phyloP scores from a whole-genome alignment of 805 yeast genomes.

The Metschnikowia noctiluminum region DNA sequence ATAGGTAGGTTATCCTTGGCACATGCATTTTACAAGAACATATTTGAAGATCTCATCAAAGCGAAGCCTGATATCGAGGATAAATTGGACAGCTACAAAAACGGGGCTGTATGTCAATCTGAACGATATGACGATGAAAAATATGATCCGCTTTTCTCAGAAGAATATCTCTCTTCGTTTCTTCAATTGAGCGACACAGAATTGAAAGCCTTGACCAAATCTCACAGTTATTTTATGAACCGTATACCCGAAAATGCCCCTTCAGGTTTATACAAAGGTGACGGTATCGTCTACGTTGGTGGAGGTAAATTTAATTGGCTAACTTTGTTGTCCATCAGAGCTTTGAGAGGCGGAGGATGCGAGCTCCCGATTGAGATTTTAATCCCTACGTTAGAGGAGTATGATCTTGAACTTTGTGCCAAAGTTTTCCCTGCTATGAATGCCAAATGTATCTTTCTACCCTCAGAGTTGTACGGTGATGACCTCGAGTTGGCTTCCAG shows the following conservation, averaged over 20 bases:
- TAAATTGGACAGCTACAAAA: constrained; percentile 42
- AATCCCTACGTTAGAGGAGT: constrained; percentile 67
- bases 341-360: constrained; percentile 64
- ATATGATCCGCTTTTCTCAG: constrained; percentile 42
- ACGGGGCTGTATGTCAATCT: constrained; percentile 13
- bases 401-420: constrained; percentile 58
- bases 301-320: constrained; percentile 79
- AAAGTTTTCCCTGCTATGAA: constrained; percentile 36
- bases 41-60: constrained; percentile 40
- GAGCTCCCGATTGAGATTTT: constrained; percentile 78
- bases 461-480: constrained; percentile 24
- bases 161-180: constrained; percentile 48
- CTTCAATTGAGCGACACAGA: constrained; percentile 45
- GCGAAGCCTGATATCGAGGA: constrained; percentile 44
- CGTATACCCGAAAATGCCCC: constrained; percentile 43
- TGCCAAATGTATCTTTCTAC: constrained; percentile 39
- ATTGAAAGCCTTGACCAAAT: constrained; percentile 38
- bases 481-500: constrained; percentile 20
- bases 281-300: constrained; percentile 69
- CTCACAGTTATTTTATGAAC: constrained; percentile 46
- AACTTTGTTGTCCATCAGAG: constrained; percentile 60
- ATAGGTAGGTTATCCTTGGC: constrained; percentile 23
- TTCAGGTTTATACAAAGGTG: constrained; percentile 35
- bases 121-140: constrained; percentile 36
- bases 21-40: constrained; percentile 40